Percentiles rank a stretch among this genome's conserved stretches.
phyloP scores from a whole-genome alignment of 345 rosid genomes.

The Populus nigra region DNA sequence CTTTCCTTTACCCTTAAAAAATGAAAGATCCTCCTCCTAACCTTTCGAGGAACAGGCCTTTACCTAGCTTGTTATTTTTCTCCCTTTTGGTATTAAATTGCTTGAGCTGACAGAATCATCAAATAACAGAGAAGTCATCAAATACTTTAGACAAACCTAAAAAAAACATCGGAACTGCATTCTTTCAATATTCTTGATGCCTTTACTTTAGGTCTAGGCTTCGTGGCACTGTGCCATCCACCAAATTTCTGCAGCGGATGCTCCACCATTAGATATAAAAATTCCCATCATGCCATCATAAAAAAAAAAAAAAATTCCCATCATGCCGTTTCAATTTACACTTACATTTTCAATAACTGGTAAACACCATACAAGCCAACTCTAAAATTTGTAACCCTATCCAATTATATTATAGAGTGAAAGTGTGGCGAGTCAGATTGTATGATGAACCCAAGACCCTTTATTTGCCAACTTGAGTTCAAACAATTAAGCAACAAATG shows the following conservation, averaged over 20 bases:
- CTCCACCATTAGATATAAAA: neutral
- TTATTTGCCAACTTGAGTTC: slow-evolving; percentile 19
- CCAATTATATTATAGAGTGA: neutral
- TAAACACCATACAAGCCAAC: too few species aligned
- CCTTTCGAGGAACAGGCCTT: neutral
- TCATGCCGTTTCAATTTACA: neutral
- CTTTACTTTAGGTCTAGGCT: neutral
- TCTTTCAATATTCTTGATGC: neutral
- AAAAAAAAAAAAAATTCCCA: too few species aligned
- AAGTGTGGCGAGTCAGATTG: neutral
- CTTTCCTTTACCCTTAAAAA: neutral
- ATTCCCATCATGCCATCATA: neutral
- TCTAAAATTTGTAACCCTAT: too few species aligned
- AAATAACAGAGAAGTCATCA: neutral
- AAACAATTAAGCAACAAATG: slow-evolving; percentile 48
- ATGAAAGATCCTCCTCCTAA: neutral
- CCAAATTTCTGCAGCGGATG: neutral
- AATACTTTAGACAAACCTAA: neutral
- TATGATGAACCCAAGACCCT: slow-evolving; percentile 7
- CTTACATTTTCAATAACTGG: too few species aligned
- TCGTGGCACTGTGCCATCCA: neutral
- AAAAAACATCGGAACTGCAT: neutral
- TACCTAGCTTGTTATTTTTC: neutral
- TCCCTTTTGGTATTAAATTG: neutral
- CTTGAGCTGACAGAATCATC: neutral